Evolutionary conservation across 441 rosid genomes (phyloP).

Genomic region (Populus hybrid): DNA sequence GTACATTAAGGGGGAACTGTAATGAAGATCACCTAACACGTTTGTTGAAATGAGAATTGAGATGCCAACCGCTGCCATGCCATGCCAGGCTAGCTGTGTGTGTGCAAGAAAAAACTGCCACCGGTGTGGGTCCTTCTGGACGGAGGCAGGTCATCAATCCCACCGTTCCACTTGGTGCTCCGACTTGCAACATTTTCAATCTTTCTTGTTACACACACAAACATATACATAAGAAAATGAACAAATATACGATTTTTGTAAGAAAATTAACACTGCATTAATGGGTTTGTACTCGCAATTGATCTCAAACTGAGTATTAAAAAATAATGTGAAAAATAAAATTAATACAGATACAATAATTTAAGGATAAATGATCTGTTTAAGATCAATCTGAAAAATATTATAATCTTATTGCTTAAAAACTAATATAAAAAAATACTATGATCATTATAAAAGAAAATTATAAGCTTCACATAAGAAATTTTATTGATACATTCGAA

Average conservation of each 20-base stretch:
- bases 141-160: neutral
- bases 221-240: too few species aligned
- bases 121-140: neutral
- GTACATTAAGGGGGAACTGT: neutral
- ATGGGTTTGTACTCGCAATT: too few species aligned
- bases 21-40: constrained; percentile 4
- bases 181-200: neutral
- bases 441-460: neutral
- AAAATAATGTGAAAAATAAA: too few species aligned
- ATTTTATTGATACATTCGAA: neutral
- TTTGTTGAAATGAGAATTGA: neutral
- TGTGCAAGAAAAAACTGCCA: neutral
- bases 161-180: neutral
- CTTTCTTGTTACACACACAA: neutral
- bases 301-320: too few species aligned
- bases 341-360: too few species aligned
- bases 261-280: too few species aligned
- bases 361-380: too few species aligned
- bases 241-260: too few species aligned
- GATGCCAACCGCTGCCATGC: constrained; percentile 3
- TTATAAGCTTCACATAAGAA: neutral
- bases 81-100: neutral
- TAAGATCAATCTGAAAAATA: too few species aligned
- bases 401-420: too few species aligned
- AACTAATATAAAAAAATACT: neutral